A percentile compares a stretch with the other conserved stretches of the same genome.
Conservation (phyloP, 306 rosid species). For the Lagenaria siceraria region DNA sequence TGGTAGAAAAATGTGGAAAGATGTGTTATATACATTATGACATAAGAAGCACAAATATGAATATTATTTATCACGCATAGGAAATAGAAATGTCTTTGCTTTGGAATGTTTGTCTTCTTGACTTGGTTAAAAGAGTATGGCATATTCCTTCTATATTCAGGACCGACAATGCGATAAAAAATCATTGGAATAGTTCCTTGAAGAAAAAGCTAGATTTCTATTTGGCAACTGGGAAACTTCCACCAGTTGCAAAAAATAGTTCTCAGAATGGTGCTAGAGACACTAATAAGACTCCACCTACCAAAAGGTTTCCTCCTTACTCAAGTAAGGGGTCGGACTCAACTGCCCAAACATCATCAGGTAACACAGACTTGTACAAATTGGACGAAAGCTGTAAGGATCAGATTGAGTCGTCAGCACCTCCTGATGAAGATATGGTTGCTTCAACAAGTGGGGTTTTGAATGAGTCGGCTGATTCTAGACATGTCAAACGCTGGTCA, state of each 20-base stretch:
- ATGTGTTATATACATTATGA: not conserved
- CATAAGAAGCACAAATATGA: not conserved
- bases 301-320: constrained; percentile 26
- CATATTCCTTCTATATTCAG: constrained; percentile 24
- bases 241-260: constrained; percentile 49
- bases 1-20: not conserved
- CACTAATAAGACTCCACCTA: constrained; percentile 29
- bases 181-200: constrained; percentile 99
- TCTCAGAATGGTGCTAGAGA: constrained; percentile 50
- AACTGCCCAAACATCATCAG: constrained; percentile 59
- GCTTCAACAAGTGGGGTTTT: constrained; percentile 46
- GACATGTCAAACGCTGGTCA: constrained; percentile 38
- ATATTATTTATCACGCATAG: not conserved
- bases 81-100: not conserved
- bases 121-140: not conserved
- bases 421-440: constrained; percentile 34
- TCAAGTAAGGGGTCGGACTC: constrained; percentile 47
- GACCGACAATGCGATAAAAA: constrained; percentile 96
- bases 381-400: constrained; percentile 46
- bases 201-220: constrained; percentile 86
- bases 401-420: constrained; percentile 46
- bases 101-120: not conserved
- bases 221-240: constrained; percentile 84
- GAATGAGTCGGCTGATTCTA: constrained; percentile 53
- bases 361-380: constrained; percentile 37